Conservation (phyloP, 1,284 basidiomycete species). For the Rhodotorula sp. region DNA sequence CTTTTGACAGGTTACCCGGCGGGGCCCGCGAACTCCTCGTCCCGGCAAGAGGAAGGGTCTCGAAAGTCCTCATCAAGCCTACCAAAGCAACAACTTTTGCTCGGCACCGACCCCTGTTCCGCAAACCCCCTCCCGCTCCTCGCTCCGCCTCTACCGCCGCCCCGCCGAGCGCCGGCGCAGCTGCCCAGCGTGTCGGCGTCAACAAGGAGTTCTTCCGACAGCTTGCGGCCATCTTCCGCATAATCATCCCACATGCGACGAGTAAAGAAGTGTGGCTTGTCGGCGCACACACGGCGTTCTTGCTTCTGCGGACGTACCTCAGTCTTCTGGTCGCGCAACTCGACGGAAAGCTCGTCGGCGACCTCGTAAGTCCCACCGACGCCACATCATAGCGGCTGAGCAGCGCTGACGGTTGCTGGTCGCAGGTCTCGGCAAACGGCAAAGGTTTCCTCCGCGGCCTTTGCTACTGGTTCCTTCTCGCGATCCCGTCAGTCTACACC, state of each 20-base stretch:
- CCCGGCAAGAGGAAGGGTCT: slow-evolving; percentile 42
- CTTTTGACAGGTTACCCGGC: slow-evolving; percentile 19
- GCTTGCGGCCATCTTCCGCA: slow-evolving; percentile 69
- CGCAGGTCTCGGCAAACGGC: slow-evolving; percentile 73
- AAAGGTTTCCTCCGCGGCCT: slow-evolving; percentile 80
- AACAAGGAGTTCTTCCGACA: slow-evolving; percentile 77
- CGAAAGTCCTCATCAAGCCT: slow-evolving; percentile 49
- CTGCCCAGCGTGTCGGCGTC: slow-evolving; percentile 57
- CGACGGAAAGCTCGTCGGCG: slow-evolving; percentile 85
- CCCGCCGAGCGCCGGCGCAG: background rate
- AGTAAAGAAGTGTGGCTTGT: slow-evolving; percentile 78
- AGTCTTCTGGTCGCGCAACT: slow-evolving; percentile 83
- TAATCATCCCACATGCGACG: slow-evolving; percentile 65
- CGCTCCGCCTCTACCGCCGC: background rate
- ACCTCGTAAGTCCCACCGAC: slow-evolving; percentile 59
- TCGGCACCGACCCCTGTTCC: slow-evolving; percentile 45
- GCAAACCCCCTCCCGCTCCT: slow-evolving; percentile 13
- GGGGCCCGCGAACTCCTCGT: slow-evolving; percentile 44
- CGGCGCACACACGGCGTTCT: slow-evolving; percentile 77
- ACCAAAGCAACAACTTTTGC: slow-evolving; percentile 48
- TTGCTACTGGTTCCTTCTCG: slow-evolving; percentile 83
- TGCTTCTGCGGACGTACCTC: slow-evolving; percentile 80
- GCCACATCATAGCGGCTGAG: background rate
- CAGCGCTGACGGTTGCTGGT: too few relatives aligned
- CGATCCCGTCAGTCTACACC: slow-evolving; percentile 90